A percentile compares a stretch with the other conserved stretches of the same genome.
phyloP scores from a whole-genome alignment of 2,329 filamentous ascomycete genomes.

The Metarhizium anisopliae region DNA sequence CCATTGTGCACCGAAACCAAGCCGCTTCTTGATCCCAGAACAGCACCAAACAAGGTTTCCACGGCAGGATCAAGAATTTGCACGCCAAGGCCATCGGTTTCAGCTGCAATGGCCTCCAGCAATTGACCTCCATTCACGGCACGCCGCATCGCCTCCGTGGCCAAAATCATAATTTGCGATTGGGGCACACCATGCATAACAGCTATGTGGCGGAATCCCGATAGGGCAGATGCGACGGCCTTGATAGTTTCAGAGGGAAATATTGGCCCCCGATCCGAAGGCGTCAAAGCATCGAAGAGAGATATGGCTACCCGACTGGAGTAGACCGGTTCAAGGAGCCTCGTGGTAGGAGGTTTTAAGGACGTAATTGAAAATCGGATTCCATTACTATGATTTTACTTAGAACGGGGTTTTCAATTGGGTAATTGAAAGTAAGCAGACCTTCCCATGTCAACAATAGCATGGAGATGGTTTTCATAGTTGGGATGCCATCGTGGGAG shows the following conservation, averaged over 20 bases:
- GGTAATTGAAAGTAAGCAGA: conserved; percentile 14
- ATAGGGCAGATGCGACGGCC: conserved; percentile 56
- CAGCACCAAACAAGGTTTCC: conserved; percentile 72
- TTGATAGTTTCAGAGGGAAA: conserved; percentile 51
- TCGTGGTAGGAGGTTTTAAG: conserved; percentile 59
- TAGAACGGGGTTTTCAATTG: not conserved
- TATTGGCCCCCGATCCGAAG: conserved; percentile 26
- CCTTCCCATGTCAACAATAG: conserved; percentile 54
- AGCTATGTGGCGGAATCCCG: conserved; percentile 65
- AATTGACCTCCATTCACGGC: conserved; percentile 67
- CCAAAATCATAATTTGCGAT: conserved; percentile 63
- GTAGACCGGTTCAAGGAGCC: conserved; percentile 69
- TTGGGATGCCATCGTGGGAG: conserved; percentile 40
- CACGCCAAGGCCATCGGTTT: conserved; percentile 57
- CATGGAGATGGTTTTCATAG: conserved; percentile 41
- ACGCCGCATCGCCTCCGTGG: conserved; percentile 81
- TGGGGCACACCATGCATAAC: conserved; percentile 57
- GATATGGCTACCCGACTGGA: conserved; percentile 73
- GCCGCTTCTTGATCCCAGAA: conserved; percentile 69
- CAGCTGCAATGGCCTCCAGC: conserved; percentile 50
- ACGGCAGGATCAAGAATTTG: conserved; percentile 67
- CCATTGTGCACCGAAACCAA: conserved; percentile 50
- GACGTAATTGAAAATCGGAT: conserved; percentile 88
- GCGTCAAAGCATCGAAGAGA: conserved; percentile 71
- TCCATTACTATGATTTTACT: conserved; percentile 58